Base-by-base conservation (phyloP, 1,139 yeast species). In the Trichomonascaceae sp. region DNA sequence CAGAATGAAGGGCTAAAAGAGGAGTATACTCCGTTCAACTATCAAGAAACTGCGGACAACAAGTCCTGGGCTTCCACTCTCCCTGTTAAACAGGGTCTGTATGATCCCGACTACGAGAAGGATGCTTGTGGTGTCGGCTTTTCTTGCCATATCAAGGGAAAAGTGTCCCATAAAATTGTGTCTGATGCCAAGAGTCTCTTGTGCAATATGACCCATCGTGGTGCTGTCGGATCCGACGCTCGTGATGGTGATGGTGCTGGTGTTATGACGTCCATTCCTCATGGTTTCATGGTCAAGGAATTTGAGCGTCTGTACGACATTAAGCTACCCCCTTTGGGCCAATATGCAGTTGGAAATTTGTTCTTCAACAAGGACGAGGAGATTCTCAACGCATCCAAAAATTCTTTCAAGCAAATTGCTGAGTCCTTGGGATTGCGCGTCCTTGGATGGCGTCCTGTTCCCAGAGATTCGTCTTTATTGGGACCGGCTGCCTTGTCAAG, bases 161-260 rank as follows among this genome's bases (percentile, higher is more conserved):
- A 76, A 45, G 81, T 84, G 17, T 86, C 96, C 52, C 99, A 93
- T 76, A 90, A 91, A 70, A 90, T 91, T 62, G 93, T 93, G 57
- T 84, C 95, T 48, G 98, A 93, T 74, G 96, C 96, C 47, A 63
- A 64, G 58, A 83, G 81, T 67, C 77, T 93, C 67, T 82, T 93
- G 57, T 91, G 98, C 76, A 93, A 93, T 73, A 93, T 93, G 98
- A 87, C 97, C 59, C 99, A 93, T 72, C 83, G 99, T 75, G 99
- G 99, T 68, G 99, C 99, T 50, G 97, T 91, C 59, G 87, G 89
- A 38, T 83, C 95, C 49, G 96, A 90, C 68, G 96, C 98, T 30
- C 83, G 91, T 66, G 97, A 93, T 69, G 99, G 99, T 73, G 99
- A 93, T 70, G 99, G 99, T 73, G 99, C 99, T 45, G 99, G 99